Conservation (phyloP, 495 filamentous ascomycete species). For the Chlorociboria aeruginascens region DNA sequence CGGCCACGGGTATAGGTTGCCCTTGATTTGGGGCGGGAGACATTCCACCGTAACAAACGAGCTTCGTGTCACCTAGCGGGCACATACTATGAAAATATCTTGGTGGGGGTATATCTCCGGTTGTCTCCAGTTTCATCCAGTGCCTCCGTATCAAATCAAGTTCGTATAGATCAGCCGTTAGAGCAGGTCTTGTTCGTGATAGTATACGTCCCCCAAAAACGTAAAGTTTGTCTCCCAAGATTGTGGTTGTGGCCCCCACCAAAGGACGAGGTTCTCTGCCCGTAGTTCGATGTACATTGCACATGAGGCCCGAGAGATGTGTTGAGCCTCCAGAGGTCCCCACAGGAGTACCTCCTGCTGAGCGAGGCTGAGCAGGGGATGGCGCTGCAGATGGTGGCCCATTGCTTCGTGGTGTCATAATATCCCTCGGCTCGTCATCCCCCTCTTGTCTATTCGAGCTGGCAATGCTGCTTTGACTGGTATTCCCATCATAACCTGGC, state of each 20-base stretch:
- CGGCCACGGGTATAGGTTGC: constrained; percentile 27
- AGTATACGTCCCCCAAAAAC: constrained; percentile 89
- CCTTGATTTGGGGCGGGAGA: constrained; percentile 52
- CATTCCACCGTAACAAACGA: constrained; percentile 98
- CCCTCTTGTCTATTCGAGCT: constrained; percentile 26
- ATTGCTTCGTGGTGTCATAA: constrained; percentile 36
- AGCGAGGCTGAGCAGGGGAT: constrained; percentile 22
- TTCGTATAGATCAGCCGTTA: constrained; percentile 86
- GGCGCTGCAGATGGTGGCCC: constrained; percentile 37
- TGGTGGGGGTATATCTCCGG: constrained; percentile 76
- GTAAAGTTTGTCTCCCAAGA: constrained; percentile 87
- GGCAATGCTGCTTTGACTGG: constrained; percentile 45
- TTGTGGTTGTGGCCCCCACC: constrained; percentile 90
- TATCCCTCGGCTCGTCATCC: constrained; percentile 34
- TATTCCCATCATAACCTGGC: constrained; percentile 31
- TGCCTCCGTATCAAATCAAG: constrained; percentile 82
- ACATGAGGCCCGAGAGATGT: constrained; percentile 77
- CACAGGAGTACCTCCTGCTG: constrained; percentile 37
- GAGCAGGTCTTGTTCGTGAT: constrained; percentile 61
- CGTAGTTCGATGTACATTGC: constrained; percentile 84
- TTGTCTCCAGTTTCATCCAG: constrained; percentile 79
- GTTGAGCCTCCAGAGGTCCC: constrained; percentile 32
- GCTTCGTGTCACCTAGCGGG: constrained; percentile 81
- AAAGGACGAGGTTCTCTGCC: constrained; percentile 82
- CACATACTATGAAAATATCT: constrained; percentile 97